phyloP scores from a whole-genome alignment of 2,329 filamentous ascomycete genomes.

The Nakataea oryzae region DNA sequence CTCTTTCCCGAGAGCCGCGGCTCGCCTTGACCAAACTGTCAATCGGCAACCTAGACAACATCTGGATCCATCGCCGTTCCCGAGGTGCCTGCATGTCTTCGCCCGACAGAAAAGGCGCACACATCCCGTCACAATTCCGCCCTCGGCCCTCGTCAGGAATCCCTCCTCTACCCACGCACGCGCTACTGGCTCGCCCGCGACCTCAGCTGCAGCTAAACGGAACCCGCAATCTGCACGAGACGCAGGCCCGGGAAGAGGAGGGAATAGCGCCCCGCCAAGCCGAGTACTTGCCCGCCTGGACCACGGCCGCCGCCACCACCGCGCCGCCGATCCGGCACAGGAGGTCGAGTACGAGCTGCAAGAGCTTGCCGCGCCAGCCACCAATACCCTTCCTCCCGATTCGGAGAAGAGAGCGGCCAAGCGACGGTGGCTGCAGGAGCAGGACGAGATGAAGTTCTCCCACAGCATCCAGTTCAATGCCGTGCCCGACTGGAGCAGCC shows the following conservation, averaged over 20 bases:
- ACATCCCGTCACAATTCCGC: neutral
- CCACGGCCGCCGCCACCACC: neutral
- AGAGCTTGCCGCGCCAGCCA: constrained; percentile 12
- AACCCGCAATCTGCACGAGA: neutral
- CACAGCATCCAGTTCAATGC: constrained; percentile 99
- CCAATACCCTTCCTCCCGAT: neutral
- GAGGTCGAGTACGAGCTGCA: constrained; percentile 29
- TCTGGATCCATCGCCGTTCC: neutral
- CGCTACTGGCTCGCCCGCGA: neutral
- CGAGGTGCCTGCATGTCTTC: neutral
- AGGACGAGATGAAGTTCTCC: constrained; percentile 97
- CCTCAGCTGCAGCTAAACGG: neutral
- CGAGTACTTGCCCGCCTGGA: neutral
- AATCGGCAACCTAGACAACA: neutral
- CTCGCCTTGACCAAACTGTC: too few species aligned
- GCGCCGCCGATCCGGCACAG: constrained; percentile 2
- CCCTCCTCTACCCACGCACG: constrained; percentile 1
- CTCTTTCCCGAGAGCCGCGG: too few species aligned
- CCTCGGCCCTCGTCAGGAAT: neutral
- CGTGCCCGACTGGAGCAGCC: constrained; percentile 97
- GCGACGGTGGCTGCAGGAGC: constrained; percentile 58
- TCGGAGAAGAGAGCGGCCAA: constrained; percentile 46
- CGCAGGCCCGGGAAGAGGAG: neutral
- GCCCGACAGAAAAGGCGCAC: neutral
- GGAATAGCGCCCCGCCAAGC: neutral